Percentiles rank a stretch among this genome's conserved stretches.
Evolutionary conservation across 148 eudicot genomes (phyloP).

Genomic region (Agrostemma githago): DNA sequence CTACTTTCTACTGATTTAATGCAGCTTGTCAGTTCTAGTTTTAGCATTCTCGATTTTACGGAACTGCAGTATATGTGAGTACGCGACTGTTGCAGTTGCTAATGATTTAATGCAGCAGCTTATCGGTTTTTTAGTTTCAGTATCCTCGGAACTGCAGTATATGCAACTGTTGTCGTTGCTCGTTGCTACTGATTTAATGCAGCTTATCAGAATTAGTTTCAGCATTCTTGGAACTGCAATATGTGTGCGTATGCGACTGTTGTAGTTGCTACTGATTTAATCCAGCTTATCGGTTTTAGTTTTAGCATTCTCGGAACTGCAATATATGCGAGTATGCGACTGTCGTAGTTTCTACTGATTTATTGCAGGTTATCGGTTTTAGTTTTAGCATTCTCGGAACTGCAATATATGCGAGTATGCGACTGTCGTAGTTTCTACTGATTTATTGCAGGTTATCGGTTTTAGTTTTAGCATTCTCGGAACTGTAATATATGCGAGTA

Average conservation of each 20-base stretch:
- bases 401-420: background rate
- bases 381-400: background rate
- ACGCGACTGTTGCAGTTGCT: background rate
- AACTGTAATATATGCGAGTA: background rate
- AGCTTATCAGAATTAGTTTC: background rate
- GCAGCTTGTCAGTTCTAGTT: background rate
- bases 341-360: background rate
- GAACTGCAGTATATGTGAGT: background rate
- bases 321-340: background rate
- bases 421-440: background rate
- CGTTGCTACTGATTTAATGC: background rate
- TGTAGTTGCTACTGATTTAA: background rate
- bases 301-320: background rate
- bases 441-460: background rate
- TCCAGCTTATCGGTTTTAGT: background rate
- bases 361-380: background rate
- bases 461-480: background rate
- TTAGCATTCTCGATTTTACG: background rate
- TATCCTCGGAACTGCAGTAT: background rate
- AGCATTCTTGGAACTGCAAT: background rate
- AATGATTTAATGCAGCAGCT: background rate
- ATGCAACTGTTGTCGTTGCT: background rate
- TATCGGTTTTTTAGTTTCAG: background rate
- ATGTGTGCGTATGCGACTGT: background rate
- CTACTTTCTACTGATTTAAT: background rate